Evolutionary conservation across 2,329 filamentous ascomycete species (phyloP).

Genomic region (Ophiobolus disseminans): DNA sequence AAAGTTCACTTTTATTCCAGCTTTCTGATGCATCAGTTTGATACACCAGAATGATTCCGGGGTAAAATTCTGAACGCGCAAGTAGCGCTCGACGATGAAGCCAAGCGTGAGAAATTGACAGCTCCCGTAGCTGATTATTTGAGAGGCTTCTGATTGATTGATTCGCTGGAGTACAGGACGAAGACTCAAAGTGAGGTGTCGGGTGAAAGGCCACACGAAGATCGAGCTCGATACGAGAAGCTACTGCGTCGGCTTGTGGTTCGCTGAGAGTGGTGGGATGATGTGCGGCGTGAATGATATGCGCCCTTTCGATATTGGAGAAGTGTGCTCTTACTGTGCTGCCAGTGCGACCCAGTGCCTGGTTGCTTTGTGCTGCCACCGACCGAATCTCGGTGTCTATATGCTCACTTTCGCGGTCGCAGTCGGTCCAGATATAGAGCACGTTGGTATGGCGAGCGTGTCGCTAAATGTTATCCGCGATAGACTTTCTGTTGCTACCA

Average conservation of each 20-base stretch:
- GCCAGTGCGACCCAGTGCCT: conserved; percentile 77
- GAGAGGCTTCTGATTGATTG: conserved; percentile 65
- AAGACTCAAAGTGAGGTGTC: conserved; percentile 83
- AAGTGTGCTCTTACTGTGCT: conserved; percentile 90
- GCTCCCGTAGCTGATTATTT: conserved; percentile 85
- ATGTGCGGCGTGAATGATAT: conserved; percentile 83
- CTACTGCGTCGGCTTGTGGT: conserved; percentile 83
- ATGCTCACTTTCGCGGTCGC: conserved; percentile 95
- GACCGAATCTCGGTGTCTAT: conserved; percentile 91
- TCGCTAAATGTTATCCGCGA: conserved; percentile 83
- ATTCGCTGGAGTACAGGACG: conserved; percentile 72
- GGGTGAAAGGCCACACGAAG: conserved; percentile 91
- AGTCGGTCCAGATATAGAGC: conserved; percentile 98
- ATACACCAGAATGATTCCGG: conserved; percentile 94
- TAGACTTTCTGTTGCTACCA: conserved; percentile 74
- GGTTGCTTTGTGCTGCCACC: conserved; percentile 77
- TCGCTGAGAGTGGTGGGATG: conserved; percentile 81
- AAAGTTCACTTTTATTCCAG: conserved; percentile 82
- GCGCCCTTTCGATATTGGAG: conserved; percentile 94
- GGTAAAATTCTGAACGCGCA: conserved; percentile 90
- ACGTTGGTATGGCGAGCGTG: conserved; percentile 77
- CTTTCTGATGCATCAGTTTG: conserved; percentile 78
- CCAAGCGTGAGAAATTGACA: conserved; percentile 97
- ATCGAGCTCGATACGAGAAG: conserved; percentile 89
- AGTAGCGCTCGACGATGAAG: conserved; percentile 96